Conservation (phyloP, 228 moss, liverwort and hornwort species). For the Sphagnum magellanicum region DNA sequence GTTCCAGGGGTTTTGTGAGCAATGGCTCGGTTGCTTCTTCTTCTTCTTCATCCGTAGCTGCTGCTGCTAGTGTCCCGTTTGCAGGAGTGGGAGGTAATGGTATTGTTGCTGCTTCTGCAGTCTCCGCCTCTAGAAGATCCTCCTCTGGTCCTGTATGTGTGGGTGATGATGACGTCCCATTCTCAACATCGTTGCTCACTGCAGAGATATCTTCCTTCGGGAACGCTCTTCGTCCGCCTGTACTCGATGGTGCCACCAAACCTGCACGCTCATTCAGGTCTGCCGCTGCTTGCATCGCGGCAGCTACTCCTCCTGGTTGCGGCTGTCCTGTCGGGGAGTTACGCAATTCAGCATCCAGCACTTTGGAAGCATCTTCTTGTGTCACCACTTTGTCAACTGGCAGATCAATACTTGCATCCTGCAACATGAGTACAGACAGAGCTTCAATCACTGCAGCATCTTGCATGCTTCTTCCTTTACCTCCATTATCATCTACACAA, state of each 20-base stretch:
- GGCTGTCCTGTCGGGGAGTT: constrained; percentile 28
- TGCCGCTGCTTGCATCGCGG: constrained; percentile 52
- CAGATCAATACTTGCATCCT: constrained; percentile 46
- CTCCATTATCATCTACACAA: neutral
- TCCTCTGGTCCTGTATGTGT: no score
- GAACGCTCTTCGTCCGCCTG: constrained; percentile 23
- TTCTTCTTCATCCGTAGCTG: no score
- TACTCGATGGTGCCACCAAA: neutral
- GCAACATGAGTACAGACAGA: neutral
- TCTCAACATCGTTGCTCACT: neutral
- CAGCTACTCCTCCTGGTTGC: constrained; percentile 45
- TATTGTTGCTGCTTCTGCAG: no score
- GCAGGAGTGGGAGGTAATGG: no score
- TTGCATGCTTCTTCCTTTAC: neutral
- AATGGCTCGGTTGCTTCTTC: no score
- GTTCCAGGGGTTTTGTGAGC: no score
- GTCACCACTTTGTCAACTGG: constrained; percentile 39
- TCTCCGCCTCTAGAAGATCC: no score
- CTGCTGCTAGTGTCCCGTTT: no score
- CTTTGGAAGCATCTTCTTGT: constrained; percentile 42
- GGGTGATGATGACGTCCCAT: neutral
- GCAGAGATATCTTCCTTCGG: constrained; percentile 18
- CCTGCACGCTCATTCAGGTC: constrained; percentile 37
- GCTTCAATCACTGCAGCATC: neutral
- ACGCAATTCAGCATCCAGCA: constrained; percentile 35